These are phyloP conservation scores for Piromyces finnis DNA, from an alignment of 192 early-diverging fungal genomes.

Conservation along the genomic window DNA sequence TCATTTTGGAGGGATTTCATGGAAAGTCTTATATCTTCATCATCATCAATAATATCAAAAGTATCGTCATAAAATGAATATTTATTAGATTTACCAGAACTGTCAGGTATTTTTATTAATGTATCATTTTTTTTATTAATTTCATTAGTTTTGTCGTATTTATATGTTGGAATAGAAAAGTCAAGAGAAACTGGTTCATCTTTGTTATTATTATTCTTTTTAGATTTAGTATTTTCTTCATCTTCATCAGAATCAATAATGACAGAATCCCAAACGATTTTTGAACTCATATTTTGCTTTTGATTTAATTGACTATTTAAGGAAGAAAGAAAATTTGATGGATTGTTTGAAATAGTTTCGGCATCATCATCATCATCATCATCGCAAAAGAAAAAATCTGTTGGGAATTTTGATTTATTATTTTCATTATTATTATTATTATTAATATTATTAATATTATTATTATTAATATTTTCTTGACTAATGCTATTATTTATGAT, in stretches of 20 bases:
- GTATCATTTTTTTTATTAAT: neutral
- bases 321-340: neutral
- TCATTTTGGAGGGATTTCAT: neutral
- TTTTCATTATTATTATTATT: neutral
- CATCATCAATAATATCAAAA: neutral
- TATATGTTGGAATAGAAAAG: neutral
- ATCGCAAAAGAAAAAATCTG: slow-evolving; percentile 3
- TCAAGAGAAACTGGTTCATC: neutral
- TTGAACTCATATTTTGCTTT: neutral
- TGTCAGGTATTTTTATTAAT: neutral
- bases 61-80: neutral
- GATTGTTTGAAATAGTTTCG: too few species aligned
- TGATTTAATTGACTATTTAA: neutral
- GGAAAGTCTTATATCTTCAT: neutral
- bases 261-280: neutral
- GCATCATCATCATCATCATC: slow-evolving; percentile 8
- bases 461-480: neutral
- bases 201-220: neutral
- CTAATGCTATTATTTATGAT: neutral
- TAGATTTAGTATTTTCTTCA: neutral
- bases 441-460: neutral
- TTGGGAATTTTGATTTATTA: neutral
- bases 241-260: neutral
- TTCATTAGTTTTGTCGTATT: neutral
- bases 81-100: neutral